A percentile compares a stretch with the other conserved stretches of the same genome.
Conservation (phyloP, 805 yeast genomes). For the Saturnispora gosingensis region DNA sequence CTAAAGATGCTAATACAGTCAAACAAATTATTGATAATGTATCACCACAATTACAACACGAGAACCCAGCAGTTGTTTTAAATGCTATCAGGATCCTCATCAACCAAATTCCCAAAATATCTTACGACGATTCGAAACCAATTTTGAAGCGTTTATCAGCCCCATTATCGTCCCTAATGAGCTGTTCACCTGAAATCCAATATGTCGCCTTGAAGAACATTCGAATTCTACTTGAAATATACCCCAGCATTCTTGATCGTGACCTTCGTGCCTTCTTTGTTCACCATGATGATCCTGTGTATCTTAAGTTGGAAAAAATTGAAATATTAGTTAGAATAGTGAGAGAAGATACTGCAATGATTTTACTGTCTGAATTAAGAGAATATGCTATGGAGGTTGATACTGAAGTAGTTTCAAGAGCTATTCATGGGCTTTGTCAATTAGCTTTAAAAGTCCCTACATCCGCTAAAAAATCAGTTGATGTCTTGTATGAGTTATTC, state of each 20-base stretch:
- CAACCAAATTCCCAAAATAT: conserved; percentile 49
- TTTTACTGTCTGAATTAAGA: conserved; percentile 59
- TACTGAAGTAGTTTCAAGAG: conserved; percentile 58
- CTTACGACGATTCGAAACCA: conserved; percentile 28
- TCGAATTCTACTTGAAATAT: conserved; percentile 78
- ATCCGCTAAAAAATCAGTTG: conserved; percentile 48
- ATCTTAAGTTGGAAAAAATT: conserved; percentile 66
- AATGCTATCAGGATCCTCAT: conserved; percentile 75
- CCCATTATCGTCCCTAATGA: conserved; percentile 78
- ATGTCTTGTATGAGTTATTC: conserved; percentile 47
- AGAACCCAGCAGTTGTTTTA: conserved; percentile 89
- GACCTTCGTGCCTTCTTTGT: conserved; percentile 87
- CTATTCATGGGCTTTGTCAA: conserved; percentile 62
- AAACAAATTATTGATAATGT: conserved; percentile 81
- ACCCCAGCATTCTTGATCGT: conserved; percentile 66
- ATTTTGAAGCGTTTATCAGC: conserved; percentile 67
- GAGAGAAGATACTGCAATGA: conserved; percentile 45
- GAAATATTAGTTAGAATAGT: conserved; percentile 67
- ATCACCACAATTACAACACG: conserved; percentile 93
- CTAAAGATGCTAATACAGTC: conserved; percentile 55
- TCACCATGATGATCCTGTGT: conserved; percentile 77
- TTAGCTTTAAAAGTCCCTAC: conserved; percentile 56
- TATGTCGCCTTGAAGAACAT: conserved; percentile 89
- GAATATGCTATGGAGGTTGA: conserved; percentile 85
- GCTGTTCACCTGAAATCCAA: conserved; percentile 90